A percentile compares a stretch with the other conserved stretches of the same genome.
Evolutionary conservation across 1,284 basidiomycete species (phyloP).

Genomic region (Fistulina hepatica): DNA sequence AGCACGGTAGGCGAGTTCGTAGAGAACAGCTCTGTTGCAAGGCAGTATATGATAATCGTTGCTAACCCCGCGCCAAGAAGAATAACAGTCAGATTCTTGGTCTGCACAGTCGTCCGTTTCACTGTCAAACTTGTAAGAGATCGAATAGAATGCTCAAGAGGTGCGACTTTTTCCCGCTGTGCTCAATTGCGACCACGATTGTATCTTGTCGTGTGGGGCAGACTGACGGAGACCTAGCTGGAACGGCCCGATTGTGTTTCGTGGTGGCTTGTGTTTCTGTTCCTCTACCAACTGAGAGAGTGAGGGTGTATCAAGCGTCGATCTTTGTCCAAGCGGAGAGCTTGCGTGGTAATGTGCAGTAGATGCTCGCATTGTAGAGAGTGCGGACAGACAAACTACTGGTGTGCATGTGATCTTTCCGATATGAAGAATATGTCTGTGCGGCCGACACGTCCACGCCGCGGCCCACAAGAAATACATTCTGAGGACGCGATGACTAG

Average conservation of each 20-base stretch:
- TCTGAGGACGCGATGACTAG: too few relatives aligned
- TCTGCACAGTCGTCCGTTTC: constrained; percentile 68
- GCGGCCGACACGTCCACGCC: too few relatives aligned
- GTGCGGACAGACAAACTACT: too few relatives aligned
- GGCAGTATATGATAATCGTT: constrained; percentile 71
- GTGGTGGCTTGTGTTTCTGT: too few relatives aligned
- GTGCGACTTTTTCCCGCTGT: constrained; percentile 76
- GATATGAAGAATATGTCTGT: too few relatives aligned
- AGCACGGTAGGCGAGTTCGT: constrained; percentile 88
- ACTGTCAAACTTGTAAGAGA: constrained; percentile 32
- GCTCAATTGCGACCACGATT: constrained; percentile 77
- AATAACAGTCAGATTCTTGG: constrained; percentile 77
- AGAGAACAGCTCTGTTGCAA: constrained; percentile 85
- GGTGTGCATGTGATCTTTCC: too few relatives aligned
- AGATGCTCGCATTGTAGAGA: too few relatives aligned
- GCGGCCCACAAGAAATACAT: too few relatives aligned
- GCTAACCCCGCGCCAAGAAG: constrained; percentile 75
- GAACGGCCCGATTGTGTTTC: constrained; percentile 74
- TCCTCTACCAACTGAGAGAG: too few relatives aligned
- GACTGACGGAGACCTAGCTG: constrained; percentile 62
- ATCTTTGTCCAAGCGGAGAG: too few relatives aligned
- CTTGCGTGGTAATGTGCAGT: too few relatives aligned
- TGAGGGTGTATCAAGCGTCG: too few relatives aligned
- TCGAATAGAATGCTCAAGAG: constrained; percentile 18
- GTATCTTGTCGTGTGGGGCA: constrained; percentile 41